Evolutionary conservation across 2,329 filamentous ascomycete genomes (phyloP).

Genomic region (Penicillium sp.): DNA sequence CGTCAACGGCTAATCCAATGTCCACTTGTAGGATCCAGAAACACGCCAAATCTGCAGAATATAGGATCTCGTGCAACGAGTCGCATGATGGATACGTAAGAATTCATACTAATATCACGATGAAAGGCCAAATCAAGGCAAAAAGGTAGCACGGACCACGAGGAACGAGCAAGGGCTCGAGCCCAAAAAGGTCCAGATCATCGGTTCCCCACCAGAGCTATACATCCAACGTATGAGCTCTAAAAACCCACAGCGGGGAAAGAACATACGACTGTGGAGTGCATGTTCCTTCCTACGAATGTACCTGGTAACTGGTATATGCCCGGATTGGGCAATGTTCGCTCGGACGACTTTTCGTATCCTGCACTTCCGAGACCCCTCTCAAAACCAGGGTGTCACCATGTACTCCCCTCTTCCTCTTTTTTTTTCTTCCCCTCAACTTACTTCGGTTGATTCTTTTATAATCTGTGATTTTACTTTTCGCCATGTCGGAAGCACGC

Average conservation of each 20-base stretch:
- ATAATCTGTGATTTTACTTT: conserved; percentile 2
- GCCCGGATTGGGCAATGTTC: conserved; percentile 3
- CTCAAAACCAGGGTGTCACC: conserved; percentile 3
- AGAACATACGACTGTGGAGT: neutral
- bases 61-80: neutral
- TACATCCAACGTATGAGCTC: neutral
- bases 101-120: neutral
- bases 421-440: neutral
- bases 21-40: neutral
- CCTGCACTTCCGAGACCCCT: conserved; percentile 2
- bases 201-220: neutral
- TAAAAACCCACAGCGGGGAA: neutral
- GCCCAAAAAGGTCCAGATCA: conserved; percentile 1
- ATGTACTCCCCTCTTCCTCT: conserved; percentile 1
- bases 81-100: neutral
- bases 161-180: neutral
- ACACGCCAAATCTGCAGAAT: neutral
- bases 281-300: neutral
- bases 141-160: neutral
- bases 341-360: conserved; percentile 3
- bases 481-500: conserved; percentile 10
- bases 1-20: neutral
- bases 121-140: neutral
- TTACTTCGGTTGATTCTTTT: neutral
- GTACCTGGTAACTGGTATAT: neutral